phyloP scores from a whole-genome alignment of 345 rosid genomes.

The Chamaenerion angustifolium region DNA sequence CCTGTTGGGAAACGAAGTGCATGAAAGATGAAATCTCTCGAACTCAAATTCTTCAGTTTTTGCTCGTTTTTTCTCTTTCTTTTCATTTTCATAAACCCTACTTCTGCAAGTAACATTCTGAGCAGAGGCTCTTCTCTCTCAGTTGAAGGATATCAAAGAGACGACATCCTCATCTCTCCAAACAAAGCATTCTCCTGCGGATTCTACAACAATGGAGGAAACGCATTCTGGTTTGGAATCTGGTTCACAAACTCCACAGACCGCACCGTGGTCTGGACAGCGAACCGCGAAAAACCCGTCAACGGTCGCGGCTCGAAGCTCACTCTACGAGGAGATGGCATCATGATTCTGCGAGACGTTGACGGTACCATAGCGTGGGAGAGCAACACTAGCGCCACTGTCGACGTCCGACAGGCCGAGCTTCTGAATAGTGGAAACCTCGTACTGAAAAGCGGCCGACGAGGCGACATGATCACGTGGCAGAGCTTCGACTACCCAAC shows the following conservation, averaged over 20 bases:
- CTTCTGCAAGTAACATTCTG: conserved; percentile 6
- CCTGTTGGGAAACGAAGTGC: no score
- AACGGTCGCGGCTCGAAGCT: conserved; percentile 26
- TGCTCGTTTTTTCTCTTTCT: no score
- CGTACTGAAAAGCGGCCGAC: conserved; percentile 9
- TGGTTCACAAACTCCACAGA: conserved; percentile 25
- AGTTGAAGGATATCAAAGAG: conserved; percentile 5
- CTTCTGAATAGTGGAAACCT: conserved; percentile 32
- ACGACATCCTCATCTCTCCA: conserved; percentile 13
- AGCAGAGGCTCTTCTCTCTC: conserved; percentile 17
- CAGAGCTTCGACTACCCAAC: conserved; percentile 39
- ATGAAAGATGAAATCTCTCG: no score
- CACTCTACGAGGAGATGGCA: conserved; percentile 17
- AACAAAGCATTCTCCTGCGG: conserved; percentile 30
- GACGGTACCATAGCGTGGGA: conserved; percentile 21
- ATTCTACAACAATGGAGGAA: conserved; percentile 20
- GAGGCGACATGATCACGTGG: conserved; percentile 15
- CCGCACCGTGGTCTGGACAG: conserved; percentile 32
- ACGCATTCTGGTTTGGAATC: conserved; percentile 29
- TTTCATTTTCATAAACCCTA: no score
- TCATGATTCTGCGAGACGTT: conserved; percentile 20
- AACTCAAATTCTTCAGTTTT: no score
- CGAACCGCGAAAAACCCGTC: conserved; percentile 29
- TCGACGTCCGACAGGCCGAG: conserved; percentile 13
- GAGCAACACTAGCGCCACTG: conserved; percentile 14